Percentiles rank a stretch among this genome's conserved stretches.
Evolutionary conservation across 106 monocot genomes (phyloP).

Genomic region (Narthecium ossifragum): DNA sequence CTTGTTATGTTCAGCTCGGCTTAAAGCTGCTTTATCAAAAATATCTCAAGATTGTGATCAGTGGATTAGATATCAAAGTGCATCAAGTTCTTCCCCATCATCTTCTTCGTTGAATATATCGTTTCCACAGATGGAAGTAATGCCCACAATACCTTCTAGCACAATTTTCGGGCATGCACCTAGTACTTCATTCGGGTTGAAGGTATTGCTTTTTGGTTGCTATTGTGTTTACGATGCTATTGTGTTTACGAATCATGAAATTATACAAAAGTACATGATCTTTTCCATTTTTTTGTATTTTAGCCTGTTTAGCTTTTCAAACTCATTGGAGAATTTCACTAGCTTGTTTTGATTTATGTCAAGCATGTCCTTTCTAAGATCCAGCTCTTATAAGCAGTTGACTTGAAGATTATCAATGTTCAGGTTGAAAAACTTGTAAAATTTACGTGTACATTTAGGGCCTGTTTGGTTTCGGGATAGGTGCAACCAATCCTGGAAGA

Average conservation of each 20-base stretch:
- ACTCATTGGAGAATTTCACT: no score
- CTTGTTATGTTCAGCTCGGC: constrained; percentile 41
- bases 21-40: constrained; percentile 71
- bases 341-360: no score
- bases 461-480: no score
- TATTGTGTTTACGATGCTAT: no score
- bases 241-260: neutral
- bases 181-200: constrained; percentile 60
- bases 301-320: no score
- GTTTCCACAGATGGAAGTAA: constrained; percentile 66
- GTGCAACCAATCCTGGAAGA: no score
- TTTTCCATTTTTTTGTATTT: no score
- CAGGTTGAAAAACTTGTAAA: no score
- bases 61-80: constrained; percentile 62
- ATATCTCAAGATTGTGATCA: constrained; percentile 89
- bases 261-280: constrained; percentile 1
- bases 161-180: constrained; percentile 45
- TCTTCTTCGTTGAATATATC: constrained; percentile 33
- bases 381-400: no score
- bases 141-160: constrained; percentile 69
- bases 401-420: no score
- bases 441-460: no score
- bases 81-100: constrained; percentile 39
- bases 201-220: constrained; percentile 33
- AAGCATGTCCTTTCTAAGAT: no score